Percentiles rank a stretch among this genome's conserved stretches.
Evolutionary conservation across 2,329 filamentous ascomycete species (phyloP).

Genomic region (Colletotrichum agaves): DNA sequence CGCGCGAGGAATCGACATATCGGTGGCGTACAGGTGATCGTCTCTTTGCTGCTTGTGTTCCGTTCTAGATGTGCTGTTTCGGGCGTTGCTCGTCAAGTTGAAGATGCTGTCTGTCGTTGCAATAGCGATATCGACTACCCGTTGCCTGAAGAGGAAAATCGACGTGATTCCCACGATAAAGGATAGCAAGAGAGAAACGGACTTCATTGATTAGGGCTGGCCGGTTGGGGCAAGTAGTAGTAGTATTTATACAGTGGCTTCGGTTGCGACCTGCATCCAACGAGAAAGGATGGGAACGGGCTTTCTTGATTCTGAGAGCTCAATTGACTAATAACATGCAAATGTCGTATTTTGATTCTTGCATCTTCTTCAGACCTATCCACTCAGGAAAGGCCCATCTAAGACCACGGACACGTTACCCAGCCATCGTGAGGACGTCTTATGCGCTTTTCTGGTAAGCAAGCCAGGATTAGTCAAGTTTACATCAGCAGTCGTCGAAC

Average conservation of each 20-base stretch:
- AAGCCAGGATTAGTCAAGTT: conserved; percentile 42
- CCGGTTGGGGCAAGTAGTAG: background rate
- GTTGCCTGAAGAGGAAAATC: conserved; percentile 43
- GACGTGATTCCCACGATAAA: conserved; percentile 45
- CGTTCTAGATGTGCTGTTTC: background rate
- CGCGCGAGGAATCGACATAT: conserved; percentile 76
- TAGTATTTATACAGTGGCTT: conserved; percentile 14
- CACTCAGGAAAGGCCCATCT: background rate
- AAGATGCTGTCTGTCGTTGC: conserved; percentile 27
- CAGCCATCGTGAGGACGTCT: conserved; percentile 12
- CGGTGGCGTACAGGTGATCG: conserved; percentile 49
- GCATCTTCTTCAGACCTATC: background rate
- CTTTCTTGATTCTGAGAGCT: conserved; percentile 4
- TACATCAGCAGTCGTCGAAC: conserved; percentile 42
- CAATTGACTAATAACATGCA: background rate
- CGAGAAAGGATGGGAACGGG: background rate
- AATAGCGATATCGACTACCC: conserved; percentile 39
- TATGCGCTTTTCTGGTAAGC: conserved; percentile 34
- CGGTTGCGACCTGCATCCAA: no score
- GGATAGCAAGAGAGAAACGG: conserved; percentile 44
- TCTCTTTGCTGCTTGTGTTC: conserved; percentile 20
- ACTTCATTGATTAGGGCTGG: conserved; percentile 44
- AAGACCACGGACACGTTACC: background rate
- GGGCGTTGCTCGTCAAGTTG: conserved; percentile 24
- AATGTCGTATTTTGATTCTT: background rate